A percentile compares a stretch with the other conserved stretches of the same genome.
Conservation (phyloP, 352 stramenopile species). For the Pythium aphanidermatum region DNA sequence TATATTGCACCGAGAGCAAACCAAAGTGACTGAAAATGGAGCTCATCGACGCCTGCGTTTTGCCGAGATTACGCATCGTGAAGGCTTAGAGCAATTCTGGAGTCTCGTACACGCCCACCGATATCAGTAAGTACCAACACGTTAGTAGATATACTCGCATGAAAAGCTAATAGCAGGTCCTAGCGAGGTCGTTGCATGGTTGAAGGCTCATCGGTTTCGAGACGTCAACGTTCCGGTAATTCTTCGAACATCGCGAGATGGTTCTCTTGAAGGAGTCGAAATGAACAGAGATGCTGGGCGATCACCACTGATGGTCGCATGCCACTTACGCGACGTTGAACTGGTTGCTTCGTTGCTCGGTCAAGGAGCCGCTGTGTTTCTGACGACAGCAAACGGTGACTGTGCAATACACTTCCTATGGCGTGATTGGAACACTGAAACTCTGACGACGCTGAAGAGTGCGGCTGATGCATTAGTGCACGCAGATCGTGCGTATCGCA, state of each 20-base stretch:
- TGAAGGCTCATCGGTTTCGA: conserved; percentile 52
- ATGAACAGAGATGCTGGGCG: conserved; percentile 36
- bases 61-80: conserved; percentile 24
- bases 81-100: conserved; percentile 59
- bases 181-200: conserved; percentile 56
- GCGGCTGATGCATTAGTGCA: conserved; percentile 24
- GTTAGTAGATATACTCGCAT: no score
- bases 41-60: conserved; percentile 34
- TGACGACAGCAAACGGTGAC: conserved; percentile 61
- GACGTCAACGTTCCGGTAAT: conserved; percentile 63
- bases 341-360: conserved; percentile 43
- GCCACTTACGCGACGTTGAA: conserved; percentile 37
- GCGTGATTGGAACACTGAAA: conserved; percentile 25
- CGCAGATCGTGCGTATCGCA: conserved; percentile 28
- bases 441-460: conserved; percentile 24
- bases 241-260: not conserved
- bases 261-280: no score
- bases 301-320: conserved; percentile 70
- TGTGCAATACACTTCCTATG: conserved; percentile 63
- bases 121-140: conserved; percentile 19
- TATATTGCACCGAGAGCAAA: conserved; percentile 29
- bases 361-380: conserved; percentile 37
- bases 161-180: no score
- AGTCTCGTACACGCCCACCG: conserved; percentile 37
- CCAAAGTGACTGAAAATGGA: conserved; percentile 15